Evolutionary conservation across 2,329 filamentous ascomycete species (phyloP), one percentile per base, ranked within the genome.

Genomic region (Proliferodiscus dingleyae): DNA sequence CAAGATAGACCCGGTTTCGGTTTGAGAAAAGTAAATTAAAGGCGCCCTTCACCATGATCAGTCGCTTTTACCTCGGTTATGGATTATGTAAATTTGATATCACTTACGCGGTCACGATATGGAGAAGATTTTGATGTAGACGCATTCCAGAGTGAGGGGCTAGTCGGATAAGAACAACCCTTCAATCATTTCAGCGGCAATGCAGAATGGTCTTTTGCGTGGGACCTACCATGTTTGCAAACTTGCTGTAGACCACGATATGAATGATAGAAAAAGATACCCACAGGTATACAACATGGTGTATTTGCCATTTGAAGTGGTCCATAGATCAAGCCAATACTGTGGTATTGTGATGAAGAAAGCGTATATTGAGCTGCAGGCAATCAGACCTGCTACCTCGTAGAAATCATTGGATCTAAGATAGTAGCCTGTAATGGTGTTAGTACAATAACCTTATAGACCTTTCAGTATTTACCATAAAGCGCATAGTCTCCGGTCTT

Each of bases 1-100:
- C 6, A 70, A 58, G 3, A 69, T 67, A 0, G 63, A 64, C 3
- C 70, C 71, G 3, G 59, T 61, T 13, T 72, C 68, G 0, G 66
- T 69, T 3, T 48, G 56, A 0, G 66, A 67, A 42, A 73, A 71
- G 18, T 66, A 69, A 2, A 59, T 61, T 2, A 72, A 52, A 0
- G 68, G 64, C 2, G 71, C 70, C 21, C 66, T 71, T 5, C 18
- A 22, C 19, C 26, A 18, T 29, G 4, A 53, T 51, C 18, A 53
- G 41, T 13, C 22, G n/a, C 6, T 19, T 11, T 23, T 6, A 7
- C 7, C 44, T 37, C 3, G 6, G n/a, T 26, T 28, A 22, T 11
- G 2, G 3, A 34, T 32, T 5, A 43, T 29, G 28, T 18, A 40
- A 50, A 55, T 7, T 4, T 34, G 32, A 18, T 34, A 41, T 36